Conservation (phyloP, 2,329 filamentous ascomycete genomes). For the Ascochyta clinopodiicola region DNA sequence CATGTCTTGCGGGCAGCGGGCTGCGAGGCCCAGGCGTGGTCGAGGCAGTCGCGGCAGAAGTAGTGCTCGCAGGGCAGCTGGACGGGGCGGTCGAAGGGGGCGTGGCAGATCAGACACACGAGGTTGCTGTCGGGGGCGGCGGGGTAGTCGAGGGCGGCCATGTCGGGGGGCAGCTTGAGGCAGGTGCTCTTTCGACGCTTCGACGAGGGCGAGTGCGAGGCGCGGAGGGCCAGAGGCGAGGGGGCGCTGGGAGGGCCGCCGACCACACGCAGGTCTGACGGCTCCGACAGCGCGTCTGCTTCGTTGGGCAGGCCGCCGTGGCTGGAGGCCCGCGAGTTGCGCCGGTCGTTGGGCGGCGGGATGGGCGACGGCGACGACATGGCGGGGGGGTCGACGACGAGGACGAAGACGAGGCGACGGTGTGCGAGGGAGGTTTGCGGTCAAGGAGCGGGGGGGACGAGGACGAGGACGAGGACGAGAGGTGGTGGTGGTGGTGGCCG, state of each 20-base stretch:
- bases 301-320: slow-evolving; percentile 33
- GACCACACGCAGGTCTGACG: slow-evolving; percentile 41
- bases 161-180: slow-evolving; percentile 55
- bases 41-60: slow-evolving; percentile 67
- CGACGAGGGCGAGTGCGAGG: slow-evolving; percentile 47
- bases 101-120: slow-evolving; percentile 69
- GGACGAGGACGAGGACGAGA: not conserved
- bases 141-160: slow-evolving; percentile 65
- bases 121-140: slow-evolving; percentile 64
- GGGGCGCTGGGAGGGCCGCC: slow-evolving; percentile 48
- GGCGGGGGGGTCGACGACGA: slow-evolving; percentile 1
- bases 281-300: slow-evolving; percentile 21
- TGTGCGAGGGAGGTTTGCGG: not conserved
- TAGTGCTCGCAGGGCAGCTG: slow-evolving; percentile 67
- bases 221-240: slow-evolving; percentile 48
- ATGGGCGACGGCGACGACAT: slow-evolving; percentile 48
- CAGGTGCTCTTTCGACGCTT: slow-evolving; percentile 44
- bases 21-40: slow-evolving; percentile 47
- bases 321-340: slow-evolving; percentile 45
- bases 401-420: no score
- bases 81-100: slow-evolving; percentile 65
- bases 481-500: slow-evolving; percentile 9
- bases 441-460: slow-evolving; percentile 10
- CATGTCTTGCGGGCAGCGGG: slow-evolving; percentile 52
- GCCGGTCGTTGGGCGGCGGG: slow-evolving; percentile 45